phyloP scores from a whole-genome alignment of 768 basidiomycete species.

The Boletus subparvulus region DNA sequence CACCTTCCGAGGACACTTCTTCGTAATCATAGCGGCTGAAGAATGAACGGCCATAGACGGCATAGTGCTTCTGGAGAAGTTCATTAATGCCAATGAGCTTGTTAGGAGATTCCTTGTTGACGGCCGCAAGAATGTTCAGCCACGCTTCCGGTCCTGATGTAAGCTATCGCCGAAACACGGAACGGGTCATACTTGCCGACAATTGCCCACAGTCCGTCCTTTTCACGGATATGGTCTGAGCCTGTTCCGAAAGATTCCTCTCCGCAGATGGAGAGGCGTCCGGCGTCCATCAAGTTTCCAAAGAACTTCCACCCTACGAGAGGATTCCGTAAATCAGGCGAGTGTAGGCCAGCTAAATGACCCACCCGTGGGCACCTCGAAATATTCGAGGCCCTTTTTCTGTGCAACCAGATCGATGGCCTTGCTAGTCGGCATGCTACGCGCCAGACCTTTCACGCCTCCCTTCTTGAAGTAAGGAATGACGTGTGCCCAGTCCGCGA shows the following conservation, averaged over 20 bases:
- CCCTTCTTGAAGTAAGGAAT: slow-evolving; percentile 89
- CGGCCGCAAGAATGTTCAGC: slow-evolving; percentile 95
- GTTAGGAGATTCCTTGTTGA: slow-evolving; percentile 71
- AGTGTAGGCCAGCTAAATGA: not conserved
- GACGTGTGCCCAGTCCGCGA: slow-evolving; percentile 91
- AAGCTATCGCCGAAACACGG: slow-evolving; percentile 6
- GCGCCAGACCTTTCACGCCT: slow-evolving; percentile 92
- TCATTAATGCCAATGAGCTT: slow-evolving; percentile 89
- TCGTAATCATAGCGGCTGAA: slow-evolving; percentile 99
- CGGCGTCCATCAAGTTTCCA: slow-evolving; percentile 99
- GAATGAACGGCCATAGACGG: slow-evolving; percentile 93
- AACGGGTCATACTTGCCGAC: slow-evolving; percentile 58
- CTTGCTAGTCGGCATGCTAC: slow-evolving; percentile 97
- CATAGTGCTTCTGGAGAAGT: slow-evolving; percentile 83
- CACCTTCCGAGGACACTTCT: slow-evolving; percentile 90
- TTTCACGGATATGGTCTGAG: slow-evolving; percentile 99
- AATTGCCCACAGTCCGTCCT: slow-evolving; percentile 98
- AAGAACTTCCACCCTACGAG: slow-evolving; percentile 97
- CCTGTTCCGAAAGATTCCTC: slow-evolving; percentile 99
- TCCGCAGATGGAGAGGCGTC: slow-evolving; percentile 95
- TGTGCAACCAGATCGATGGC: slow-evolving; percentile 96
- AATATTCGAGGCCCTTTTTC: slow-evolving; percentile 88
- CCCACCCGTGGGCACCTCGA: slow-evolving; percentile 94
- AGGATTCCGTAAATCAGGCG: not conserved
- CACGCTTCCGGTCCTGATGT: slow-evolving; percentile 58